These are phyloP conservation scores for Nemophila menziesii DNA, from an alignment of 257 asterid genomes.

Conservation along the genomic window DNA sequence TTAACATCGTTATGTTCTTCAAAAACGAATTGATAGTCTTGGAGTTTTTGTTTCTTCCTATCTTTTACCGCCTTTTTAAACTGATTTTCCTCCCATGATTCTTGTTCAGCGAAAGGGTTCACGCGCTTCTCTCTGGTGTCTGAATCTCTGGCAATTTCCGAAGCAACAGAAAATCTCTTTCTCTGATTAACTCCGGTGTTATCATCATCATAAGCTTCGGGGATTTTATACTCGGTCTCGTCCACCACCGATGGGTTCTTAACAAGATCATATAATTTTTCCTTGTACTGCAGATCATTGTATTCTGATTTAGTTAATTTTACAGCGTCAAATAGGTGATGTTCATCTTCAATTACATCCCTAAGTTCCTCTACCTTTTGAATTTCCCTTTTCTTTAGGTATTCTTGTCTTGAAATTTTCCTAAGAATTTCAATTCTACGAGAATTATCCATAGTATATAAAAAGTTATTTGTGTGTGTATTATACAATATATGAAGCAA, in stretches of 20 bases:
- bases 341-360: conserved; percentile 87
- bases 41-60: conserved; percentile 37
- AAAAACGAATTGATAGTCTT: conserved; percentile 71
- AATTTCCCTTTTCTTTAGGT: too few relatives aligned
- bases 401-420: too few relatives aligned
- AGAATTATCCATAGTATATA: too few relatives aligned
- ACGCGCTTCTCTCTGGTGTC: conserved; percentile 65
- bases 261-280: conserved; percentile 62
- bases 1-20: conserved; percentile 90
- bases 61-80: conserved; percentile 76
- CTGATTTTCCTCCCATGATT: conserved; percentile 99
- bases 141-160: conserved; percentile 55
- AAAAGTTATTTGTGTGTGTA: too few relatives aligned
- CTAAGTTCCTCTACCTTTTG: too few relatives aligned
- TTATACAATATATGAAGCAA: too few relatives aligned
- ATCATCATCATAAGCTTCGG: conserved; percentile 41
- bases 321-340: conserved; percentile 65
- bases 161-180: conserved; percentile 38
- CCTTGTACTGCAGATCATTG: conserved; percentile 64
- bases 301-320: conserved; percentile 62
- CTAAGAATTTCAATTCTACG: too few relatives aligned
- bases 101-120: conserved; percentile 99
- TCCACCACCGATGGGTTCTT: conserved; percentile 66
- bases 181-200: conserved; percentile 42
- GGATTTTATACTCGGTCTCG: conserved; percentile 77